Conservation (phyloP, 23 red algal genomes). For the Cyanidiococcus yangmingshanensis region DNA sequence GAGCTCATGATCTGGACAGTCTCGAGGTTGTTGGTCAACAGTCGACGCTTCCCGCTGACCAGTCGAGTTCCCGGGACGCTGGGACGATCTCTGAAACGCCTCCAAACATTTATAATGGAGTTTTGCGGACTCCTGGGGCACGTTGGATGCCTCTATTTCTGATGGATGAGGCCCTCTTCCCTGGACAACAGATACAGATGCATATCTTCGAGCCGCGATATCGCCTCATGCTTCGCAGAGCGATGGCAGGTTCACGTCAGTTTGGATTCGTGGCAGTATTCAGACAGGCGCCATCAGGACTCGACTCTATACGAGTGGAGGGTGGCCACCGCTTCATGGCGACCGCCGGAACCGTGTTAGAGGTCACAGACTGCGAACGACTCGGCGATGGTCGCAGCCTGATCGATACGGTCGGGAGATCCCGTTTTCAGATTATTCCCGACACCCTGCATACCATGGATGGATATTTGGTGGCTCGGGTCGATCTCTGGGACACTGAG, state of each 20-base stretch:
- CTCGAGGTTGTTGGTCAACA: not conserved
- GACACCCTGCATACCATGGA: constrained; percentile 38
- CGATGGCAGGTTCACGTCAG: constrained; percentile 48
- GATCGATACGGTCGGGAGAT: constrained; percentile 38
- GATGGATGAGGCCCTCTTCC: constrained; percentile 52
- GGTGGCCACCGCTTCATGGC: constrained; percentile 15
- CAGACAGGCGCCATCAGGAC: not conserved
- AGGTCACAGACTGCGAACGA: constrained; percentile 48
- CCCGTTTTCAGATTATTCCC: constrained; percentile 34
- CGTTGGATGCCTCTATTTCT: constrained; percentile 44
- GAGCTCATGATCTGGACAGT: not conserved
- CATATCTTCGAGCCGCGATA: constrained; percentile 77
- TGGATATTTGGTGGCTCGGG: constrained; percentile 52
- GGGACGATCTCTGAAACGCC: not conserved
- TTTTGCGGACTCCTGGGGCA: not conserved
- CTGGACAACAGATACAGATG: constrained; percentile 47
- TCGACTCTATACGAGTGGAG: not conserved
- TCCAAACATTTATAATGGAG: not conserved
- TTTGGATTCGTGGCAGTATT: constrained; percentile 44
- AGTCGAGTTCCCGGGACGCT: not conserved
- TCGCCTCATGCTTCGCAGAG: constrained; percentile 53
- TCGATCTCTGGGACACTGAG: constrained; percentile 29
- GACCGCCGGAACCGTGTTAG: constrained; percentile 42
- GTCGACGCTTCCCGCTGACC: not conserved
- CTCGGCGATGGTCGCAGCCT: constrained; percentile 52